phyloP scores from a whole-genome alignment of 345 rosid species.

The Aegle marmelos region DNA sequence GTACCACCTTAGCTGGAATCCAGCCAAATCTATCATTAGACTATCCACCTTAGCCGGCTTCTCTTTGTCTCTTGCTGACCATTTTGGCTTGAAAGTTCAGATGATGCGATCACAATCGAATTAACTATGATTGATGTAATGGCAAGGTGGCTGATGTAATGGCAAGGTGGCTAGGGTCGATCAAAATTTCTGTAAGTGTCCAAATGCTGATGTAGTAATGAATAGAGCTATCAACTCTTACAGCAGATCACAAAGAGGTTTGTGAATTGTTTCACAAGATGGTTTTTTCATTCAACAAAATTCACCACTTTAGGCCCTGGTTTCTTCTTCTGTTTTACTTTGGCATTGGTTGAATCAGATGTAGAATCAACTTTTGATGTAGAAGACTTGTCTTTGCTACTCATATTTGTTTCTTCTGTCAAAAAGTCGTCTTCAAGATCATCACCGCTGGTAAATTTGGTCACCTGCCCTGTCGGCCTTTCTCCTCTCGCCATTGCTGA shows the following conservation, averaged over 20 bases:
- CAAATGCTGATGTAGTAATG: neutral
- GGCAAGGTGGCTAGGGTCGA: neutral
- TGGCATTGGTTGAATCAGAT: slow-evolving; percentile 25
- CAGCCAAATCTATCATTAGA: neutral
- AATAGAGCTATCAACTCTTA: neutral
- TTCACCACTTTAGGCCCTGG: slow-evolving; percentile 70
- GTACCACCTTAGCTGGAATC: too few relatives aligned
- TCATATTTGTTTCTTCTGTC: slow-evolving; percentile 28
- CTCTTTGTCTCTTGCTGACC: slow-evolving; percentile 77
- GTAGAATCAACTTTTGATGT: slow-evolving; percentile 14
- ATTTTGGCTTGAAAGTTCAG: slow-evolving; percentile 17
- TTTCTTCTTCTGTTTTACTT: slow-evolving; percentile 45
- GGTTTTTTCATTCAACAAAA: slow-evolving; percentile 45
- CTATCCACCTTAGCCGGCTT: slow-evolving; percentile 51
- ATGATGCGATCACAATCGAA: neutral
- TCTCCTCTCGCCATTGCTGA: slow-evolving; percentile 39
- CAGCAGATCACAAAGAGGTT: slow-evolving; percentile 1
- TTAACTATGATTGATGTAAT: neutral
- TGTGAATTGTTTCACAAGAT: neutral
- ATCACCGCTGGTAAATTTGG: slow-evolving; percentile 74
- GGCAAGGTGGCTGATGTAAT: neutral
- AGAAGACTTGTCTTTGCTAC: slow-evolving; percentile 29
- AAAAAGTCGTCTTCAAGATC: slow-evolving; percentile 85
- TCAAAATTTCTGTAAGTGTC: neutral
- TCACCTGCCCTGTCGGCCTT: slow-evolving; percentile 50